Evolutionary conservation across 257 asterid genomes (phyloP).

Genomic region (Nicotiana noctiflora): DNA sequence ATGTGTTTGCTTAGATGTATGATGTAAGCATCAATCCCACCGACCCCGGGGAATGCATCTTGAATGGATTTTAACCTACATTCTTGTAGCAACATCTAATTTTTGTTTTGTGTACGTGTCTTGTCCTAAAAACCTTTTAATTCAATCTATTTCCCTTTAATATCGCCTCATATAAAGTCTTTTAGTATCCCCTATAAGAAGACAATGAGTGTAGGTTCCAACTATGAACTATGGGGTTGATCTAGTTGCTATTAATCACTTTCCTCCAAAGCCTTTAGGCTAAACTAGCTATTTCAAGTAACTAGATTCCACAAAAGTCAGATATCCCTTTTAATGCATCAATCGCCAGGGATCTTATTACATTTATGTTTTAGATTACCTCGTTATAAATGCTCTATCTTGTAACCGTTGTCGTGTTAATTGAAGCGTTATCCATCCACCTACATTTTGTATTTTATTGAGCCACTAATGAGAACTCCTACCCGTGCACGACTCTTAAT

Average conservation of each 20-base stretch:
- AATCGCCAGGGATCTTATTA: background rate
- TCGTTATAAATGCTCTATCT: background rate
- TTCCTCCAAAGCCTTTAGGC: background rate
- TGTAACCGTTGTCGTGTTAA: background rate
- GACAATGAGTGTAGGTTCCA: background rate
- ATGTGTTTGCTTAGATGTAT: background rate
- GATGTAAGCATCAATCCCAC: background rate
- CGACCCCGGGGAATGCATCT: background rate
- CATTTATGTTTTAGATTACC: background rate
- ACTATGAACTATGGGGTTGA: background rate
- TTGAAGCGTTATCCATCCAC: background rate
- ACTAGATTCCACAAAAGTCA: background rate
- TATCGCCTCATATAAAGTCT: background rate
- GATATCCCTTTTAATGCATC: background rate
- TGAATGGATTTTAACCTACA: background rate
- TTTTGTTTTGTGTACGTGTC: background rate
- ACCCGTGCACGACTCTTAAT: background rate
- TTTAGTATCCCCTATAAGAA: background rate
- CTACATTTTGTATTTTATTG: slow-evolving; percentile 6
- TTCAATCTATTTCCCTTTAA: background rate
- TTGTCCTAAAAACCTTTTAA: background rate
- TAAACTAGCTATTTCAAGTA: background rate
- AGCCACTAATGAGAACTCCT: background rate
- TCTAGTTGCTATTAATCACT: background rate
- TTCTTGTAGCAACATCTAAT: background rate